phyloP scores from a whole-genome alignment of 2,329 filamentous ascomycete genomes.

The Pseudogymnoascus pannorum region DNA sequence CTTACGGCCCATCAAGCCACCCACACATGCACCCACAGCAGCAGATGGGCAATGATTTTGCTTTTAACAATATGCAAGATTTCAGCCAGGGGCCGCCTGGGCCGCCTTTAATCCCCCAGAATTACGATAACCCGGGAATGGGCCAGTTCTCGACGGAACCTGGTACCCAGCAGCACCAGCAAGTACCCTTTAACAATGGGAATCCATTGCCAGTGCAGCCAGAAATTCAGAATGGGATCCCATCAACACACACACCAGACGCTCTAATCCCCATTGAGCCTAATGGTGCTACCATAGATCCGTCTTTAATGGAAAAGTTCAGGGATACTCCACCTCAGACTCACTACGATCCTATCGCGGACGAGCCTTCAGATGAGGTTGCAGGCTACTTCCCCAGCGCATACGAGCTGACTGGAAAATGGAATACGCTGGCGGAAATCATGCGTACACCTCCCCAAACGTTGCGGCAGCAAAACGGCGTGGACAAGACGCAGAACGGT shows the following conservation, averaged over 20 bases:
- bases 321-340: neutral
- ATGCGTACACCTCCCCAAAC: neutral
- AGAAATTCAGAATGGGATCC: neutral
- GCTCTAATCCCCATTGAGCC: neutral
- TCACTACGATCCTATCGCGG: neutral
- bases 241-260: neutral
- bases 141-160: neutral
- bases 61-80: neutral
- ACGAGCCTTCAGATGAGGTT: neutral
- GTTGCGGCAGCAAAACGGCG: neutral
- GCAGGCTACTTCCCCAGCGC: neutral
- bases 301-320: neutral
- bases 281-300: neutral
- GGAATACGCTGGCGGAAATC: neutral
- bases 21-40: neutral
- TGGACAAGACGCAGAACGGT: neutral
- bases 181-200: neutral
- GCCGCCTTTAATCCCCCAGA: neutral
- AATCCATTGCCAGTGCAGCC: neutral
- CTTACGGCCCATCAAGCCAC: neutral
- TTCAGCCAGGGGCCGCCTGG: neutral
- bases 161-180: neutral
- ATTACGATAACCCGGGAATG: neutral
- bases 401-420: conserved; percentile 3
- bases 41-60: neutral